A percentile compares a stretch with the other conserved stretches of the same genome.
phyloP scores from a whole-genome alignment of 805 yeast genomes.

The Isabelozyma rhagii region DNA sequence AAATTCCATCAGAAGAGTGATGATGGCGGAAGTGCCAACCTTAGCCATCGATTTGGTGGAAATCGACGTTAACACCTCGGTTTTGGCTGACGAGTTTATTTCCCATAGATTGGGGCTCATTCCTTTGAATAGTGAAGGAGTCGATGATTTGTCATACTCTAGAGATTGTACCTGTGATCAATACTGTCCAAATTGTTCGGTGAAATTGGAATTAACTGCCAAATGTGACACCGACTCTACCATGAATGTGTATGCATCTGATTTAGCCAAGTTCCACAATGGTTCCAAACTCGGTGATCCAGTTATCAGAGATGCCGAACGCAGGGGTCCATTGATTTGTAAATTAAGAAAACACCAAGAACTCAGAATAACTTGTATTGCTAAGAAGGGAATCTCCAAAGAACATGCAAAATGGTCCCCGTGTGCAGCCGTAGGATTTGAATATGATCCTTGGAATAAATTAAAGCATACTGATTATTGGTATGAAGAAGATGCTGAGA shows the following conservation, averaged over 20 bases:
- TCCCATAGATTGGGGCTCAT: constrained; percentile 92
- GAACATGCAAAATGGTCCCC: constrained; percentile 99
- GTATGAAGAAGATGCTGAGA: constrained; percentile 86
- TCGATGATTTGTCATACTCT: constrained; percentile 79
- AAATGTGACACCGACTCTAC: constrained; percentile 83
- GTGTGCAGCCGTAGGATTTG: constrained; percentile 91
- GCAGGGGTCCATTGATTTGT: constrained; percentile 86
- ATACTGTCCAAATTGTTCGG: constrained; percentile 94
- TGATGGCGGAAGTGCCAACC: constrained; percentile 96
- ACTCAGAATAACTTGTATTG: constrained; percentile 82
- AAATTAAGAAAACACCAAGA: constrained; percentile 92
- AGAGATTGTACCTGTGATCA: constrained; percentile 98
- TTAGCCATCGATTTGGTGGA: constrained; percentile 95
- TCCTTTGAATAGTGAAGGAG: constrained; percentile 81
- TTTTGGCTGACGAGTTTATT: constrained; percentile 93
- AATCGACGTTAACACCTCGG: constrained; percentile 88
- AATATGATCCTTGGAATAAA: constrained; percentile 99
- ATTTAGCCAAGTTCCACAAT: constrained; percentile 48
- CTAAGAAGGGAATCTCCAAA: constrained; percentile 95
- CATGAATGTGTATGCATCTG: constrained; percentile 87
- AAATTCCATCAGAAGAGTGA: constrained; percentile 84
- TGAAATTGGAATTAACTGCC: constrained; percentile 82
- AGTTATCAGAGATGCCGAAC: constrained; percentile 70
- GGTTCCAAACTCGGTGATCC: constrained; percentile 71
- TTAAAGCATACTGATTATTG: constrained; percentile 93